Base-by-base conservation (phyloP, 768 basidiomycete species). In the Xerocomus spinulosus region DNA sequence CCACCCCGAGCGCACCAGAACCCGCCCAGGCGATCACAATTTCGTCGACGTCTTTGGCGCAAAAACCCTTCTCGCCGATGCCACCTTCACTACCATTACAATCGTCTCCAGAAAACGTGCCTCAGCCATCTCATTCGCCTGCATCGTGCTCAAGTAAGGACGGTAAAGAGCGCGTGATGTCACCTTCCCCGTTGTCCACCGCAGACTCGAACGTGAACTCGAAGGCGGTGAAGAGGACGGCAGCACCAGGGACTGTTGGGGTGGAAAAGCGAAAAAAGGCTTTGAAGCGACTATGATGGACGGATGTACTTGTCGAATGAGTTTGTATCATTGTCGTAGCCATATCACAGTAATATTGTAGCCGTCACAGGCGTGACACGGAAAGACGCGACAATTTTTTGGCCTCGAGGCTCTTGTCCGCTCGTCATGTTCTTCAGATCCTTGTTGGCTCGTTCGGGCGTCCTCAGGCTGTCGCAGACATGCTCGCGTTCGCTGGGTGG, bases 221-320 rank as follows among this genome's bases (percentile, higher is more conserved):
- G 9, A 90, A 87, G 63, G 79, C 85, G 0, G 75, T 85, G 43
- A 90, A 89, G 67, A 72, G 87, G 42, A 55, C 64, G 5, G 74
- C 81, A 14, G 80, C 84, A 1, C 76, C 81, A 0, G 75, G 76
- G 2, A 70, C 68, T 10, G 76, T 73, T 3, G 81, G 81, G 2
- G 80, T 78, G 3, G 88, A 90, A 69, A 92, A 92, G 72, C 74
- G 90, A 66, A 92, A 92, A 77, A 92, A 91, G 74, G 90, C 89
- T 4, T 68, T 92, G 56, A 92, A 87, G 69, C 74, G 89, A 53
- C 68, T 92, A 66, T 92, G 58, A 68, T 25, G 47, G 50, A 39
- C 44, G 48, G 29, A 7, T 56, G 47, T 49, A 49, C 26, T n/a
- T 37, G 15, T 37, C 18, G 15, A n/a, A 44, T 10, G 30, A n/a